Evolutionary conservation across 257 asterid genomes (phyloP), one percentile per base, ranked within the genome.

Genomic region (Solanum ahanhuiri): DNA sequence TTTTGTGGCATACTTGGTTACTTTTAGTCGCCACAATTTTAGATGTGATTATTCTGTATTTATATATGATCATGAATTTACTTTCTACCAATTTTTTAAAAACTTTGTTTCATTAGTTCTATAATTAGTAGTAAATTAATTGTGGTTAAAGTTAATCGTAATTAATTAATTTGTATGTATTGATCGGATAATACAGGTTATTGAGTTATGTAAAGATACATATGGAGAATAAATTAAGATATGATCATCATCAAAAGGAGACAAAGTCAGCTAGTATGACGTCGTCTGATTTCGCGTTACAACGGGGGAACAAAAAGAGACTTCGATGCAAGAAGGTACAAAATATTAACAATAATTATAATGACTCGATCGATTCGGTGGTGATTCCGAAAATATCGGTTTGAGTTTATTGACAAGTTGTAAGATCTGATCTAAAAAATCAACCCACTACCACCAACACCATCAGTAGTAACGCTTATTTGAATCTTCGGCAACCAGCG

Each of bases 231-330:
- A 92, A 91, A 87, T 89, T 82, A 81, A 85, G 94, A 88, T 93
- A 98, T 34, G 41, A 83, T 34, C 82, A 70, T 34, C 12, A 28
- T 5, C 30, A 18, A 12, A 57, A 82, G 51, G 92, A 92, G 83
- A 86, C 92, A 48, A 90, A 91, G 89, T 87, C 94, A 58, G 89
- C 89, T 41, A 87, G 86, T 33, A 90, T 93, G 87, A 81, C 96
- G 91, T 90, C 98, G 88, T 92, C 96, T 1, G 98, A 95, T 84
- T 94, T 94, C 88, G 94, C 89, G 11, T 89, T 96, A 89, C 98
- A 93, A 93, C 93, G 99, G 98, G 99, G 98, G 14, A 95, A 92
- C 87, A 89, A 97, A 85, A 96, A 96, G 87, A 89, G 98, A 90
- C 86, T 94, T 70, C 94, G 98, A 23, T 94, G 99, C 90, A 93